Evolutionary conservation across 495 filamentous ascomycete genomes (phyloP).

Genomic region (Cenococcum geophilum): DNA sequence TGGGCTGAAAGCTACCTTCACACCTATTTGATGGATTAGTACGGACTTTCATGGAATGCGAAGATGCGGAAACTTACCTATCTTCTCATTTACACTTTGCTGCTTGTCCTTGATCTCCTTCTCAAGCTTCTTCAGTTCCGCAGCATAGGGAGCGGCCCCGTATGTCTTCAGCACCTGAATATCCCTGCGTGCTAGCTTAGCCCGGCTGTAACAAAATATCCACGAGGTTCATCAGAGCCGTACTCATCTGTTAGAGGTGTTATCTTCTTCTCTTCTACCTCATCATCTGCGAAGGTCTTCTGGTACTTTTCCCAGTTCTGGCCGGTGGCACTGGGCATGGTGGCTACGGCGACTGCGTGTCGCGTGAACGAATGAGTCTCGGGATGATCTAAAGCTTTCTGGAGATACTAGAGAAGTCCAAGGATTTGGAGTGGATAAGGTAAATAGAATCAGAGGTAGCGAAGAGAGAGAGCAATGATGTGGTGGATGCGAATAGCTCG

Average conservation of each 20-base stretch:
- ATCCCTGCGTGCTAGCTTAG: conserved; percentile 55
- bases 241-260: conserved; percentile 93
- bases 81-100: conserved; percentile 95
- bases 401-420: not conserved
- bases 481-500: not conserved
- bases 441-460: not conserved
- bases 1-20: conserved; percentile 47
- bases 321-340: conserved; percentile 88
- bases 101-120: conserved; percentile 98
- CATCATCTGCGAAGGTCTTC: conserved; percentile 94
- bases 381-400: not conserved
- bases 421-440: not conserved
- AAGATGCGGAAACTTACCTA: conserved; percentile 46
- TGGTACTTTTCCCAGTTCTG: conserved; percentile 95
- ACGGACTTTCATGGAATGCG: not conserved
- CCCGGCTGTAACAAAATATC: conserved; percentile 2
- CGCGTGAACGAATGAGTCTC: not conserved
- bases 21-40: conserved; percentile 39
- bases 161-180: conserved; percentile 99
- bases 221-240: conserved; percentile 33
- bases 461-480: not conserved
- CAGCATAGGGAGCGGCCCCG: conserved; percentile 91
- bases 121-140: conserved; percentile 87
- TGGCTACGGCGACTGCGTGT: conserved; percentile 22
- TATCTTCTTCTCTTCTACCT: conserved; percentile 98